Conservation (phyloP, 306 rosid species). For the Albizia julibrissin region DNA sequence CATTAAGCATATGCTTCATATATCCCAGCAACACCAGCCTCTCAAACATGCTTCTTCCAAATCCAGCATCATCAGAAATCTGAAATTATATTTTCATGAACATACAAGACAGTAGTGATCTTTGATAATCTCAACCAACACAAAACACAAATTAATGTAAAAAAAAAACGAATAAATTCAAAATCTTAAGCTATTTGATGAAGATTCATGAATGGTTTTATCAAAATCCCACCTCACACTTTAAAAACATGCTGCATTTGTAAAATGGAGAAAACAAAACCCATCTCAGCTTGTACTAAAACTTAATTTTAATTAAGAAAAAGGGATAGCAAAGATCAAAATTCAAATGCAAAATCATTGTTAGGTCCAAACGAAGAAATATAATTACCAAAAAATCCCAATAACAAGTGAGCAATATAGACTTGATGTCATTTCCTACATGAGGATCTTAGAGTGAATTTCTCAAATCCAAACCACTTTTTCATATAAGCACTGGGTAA, state of each 20-base stretch:
- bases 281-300: not conserved
- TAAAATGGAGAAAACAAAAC: not conserved
- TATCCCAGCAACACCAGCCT: constrained; percentile 44
- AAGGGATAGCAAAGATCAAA: not conserved
- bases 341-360: no score
- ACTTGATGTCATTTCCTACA: no score
- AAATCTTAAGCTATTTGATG: not conserved
- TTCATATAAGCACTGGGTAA: no score
- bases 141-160: not conserved
- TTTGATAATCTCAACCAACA: not conserved
- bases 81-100: not conserved
- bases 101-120: not conserved
- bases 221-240: not conserved
- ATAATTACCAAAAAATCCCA: no score
- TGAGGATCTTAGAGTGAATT: no score
- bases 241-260: not conserved
- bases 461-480: no score
- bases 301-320: not conserved
- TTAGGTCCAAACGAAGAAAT: no score
- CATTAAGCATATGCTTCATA: constrained; percentile 38
- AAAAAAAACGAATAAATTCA: not conserved
- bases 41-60: constrained; percentile 55
- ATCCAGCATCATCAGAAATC: constrained; percentile 42
- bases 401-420: no score
- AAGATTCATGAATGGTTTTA: not conserved